Evolutionary conservation across 169 alveolate genomes (phyloP).

Genomic region (Plasmodium vivax): DNA sequence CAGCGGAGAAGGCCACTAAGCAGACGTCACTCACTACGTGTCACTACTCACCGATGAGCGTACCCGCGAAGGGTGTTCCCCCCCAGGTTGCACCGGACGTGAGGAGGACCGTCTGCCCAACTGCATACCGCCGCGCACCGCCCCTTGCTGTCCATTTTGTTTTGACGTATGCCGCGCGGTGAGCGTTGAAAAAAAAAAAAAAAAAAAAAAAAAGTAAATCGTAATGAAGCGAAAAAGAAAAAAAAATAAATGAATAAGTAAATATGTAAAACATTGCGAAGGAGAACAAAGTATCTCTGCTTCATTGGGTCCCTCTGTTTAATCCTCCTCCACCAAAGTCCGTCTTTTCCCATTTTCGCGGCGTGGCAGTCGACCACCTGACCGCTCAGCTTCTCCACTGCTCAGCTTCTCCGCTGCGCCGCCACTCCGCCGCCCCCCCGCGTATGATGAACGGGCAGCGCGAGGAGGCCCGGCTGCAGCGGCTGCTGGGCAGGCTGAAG

Average conservation of each 20-base stretch:
- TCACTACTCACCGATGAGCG: not conserved
- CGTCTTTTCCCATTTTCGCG: not conserved
- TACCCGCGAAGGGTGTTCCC: not conserved
- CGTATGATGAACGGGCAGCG: not conserved
- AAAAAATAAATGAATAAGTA: not conserved
- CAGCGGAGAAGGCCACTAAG: not conserved
- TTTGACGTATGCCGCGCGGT: not conserved
- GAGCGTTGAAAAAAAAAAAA: not conserved
- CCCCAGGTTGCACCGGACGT: not conserved
- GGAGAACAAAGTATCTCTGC: not conserved
- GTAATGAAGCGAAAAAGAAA: not conserved
- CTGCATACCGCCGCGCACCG: not conserved
- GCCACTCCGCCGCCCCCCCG: not conserved
- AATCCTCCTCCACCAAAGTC: too few species aligned
- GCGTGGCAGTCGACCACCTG: not conserved
- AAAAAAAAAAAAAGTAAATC: not conserved
- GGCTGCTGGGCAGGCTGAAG: not conserved
- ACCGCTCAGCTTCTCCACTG: too few species aligned
- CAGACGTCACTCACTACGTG: too few species aligned
- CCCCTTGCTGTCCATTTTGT: not conserved
- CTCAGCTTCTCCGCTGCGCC: not conserved
- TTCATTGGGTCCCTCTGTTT: not conserved
- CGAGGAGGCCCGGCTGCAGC: conserved; percentile 10
- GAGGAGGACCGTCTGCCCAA: not conserved
- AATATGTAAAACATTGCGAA: not conserved